Evolutionary conservation across 192 early-diverging fungal genomes (phyloP), one percentile per base, ranked within the genome.

Genomic region (Coemansia sp.): DNA sequence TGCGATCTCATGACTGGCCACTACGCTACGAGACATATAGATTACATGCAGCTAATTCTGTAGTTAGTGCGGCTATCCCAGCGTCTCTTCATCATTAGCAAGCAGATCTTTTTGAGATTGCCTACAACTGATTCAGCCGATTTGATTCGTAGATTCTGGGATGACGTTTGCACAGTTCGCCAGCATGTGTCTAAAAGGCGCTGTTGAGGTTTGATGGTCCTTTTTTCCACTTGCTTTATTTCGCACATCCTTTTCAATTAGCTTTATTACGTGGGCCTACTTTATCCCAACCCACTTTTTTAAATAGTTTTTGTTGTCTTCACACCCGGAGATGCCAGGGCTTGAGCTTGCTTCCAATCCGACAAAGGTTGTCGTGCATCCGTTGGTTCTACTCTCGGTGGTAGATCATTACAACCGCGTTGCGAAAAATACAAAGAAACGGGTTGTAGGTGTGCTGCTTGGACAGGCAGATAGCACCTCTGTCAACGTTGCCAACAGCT

Each of bases 371-470:
- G 88, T 94, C 10, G 91, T 99, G 41, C 98, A 99, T 75, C 98
- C 98, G 74, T 87, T 99, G 32, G 98, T 99, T 17, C 87, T 99
- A n/a, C 85, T 99, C 17, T 96, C 94, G n/a, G 96, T 95, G 4
- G 93, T 94, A 25, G 98, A 99, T 85, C 98, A 99, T 76, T 99
- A 96, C 81, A 98, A 98, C 79, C 91, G 98, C 63, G 93, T 94
- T 7, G 96, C 95, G 20, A 90, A 89, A 69, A 94, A 90, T 76
- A 95, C 96, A 53, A 95, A 92, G 73, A 98, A 98, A 77, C 89
- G 98, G 37, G 96, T 98, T 17, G 92, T 99, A 7, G 98, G 98
- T 54, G 94, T 99, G 25, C 88, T 99, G 10, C 85, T 99, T 3
- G 98, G 98, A 41, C 98, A 99, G 76, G 75, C 85, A 44, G 87